Conservation (phyloP, 768 basidiomycete species). For the Leucosporidium scottii region DNA sequence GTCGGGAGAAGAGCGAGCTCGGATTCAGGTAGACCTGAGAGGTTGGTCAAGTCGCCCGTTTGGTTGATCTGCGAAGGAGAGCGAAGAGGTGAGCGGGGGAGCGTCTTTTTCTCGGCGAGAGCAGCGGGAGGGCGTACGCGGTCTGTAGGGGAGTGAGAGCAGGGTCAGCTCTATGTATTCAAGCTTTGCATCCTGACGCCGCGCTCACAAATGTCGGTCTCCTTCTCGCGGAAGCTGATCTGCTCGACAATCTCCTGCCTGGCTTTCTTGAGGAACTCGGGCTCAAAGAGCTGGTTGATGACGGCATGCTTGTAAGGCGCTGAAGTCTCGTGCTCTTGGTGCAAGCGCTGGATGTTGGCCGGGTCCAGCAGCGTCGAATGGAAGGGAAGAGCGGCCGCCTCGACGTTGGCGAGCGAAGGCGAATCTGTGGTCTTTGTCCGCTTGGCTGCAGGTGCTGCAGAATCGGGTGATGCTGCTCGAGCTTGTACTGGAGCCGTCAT, state of each 20-base stretch:
- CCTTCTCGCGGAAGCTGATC: slow-evolving; percentile 80
- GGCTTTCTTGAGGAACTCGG: slow-evolving; percentile 68
- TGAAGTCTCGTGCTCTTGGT: slow-evolving; percentile 11
- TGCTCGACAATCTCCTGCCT: slow-evolving; percentile 75
- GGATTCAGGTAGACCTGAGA: slow-evolving; percentile 70
- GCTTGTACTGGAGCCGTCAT: too few species aligned
- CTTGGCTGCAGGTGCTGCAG: not conserved
- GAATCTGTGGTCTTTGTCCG: not conserved
- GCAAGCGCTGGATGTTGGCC: slow-evolving; percentile 12
- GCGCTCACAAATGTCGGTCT: slow-evolving; percentile 98
- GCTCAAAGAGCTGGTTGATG: slow-evolving; percentile 72
- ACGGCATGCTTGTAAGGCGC: slow-evolving; percentile 52
- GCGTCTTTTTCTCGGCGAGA: too few species aligned
- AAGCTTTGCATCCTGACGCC: too few species aligned
- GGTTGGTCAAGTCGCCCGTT: slow-evolving; percentile 90
- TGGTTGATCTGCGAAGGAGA: slow-evolving; percentile 67
- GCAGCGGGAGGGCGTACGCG: not conserved
- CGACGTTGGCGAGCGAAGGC: not conserved
- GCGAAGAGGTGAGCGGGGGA: not conserved
- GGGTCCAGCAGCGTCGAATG: slow-evolving; percentile 14
- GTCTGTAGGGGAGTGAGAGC: not conserved
- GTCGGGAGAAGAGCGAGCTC: slow-evolving; percentile 73
- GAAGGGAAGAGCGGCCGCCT: slow-evolving; percentile 13
- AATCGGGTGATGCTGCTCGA: too few species aligned
- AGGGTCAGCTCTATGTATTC: not conserved